Evolutionary conservation across 768 basidiomycete species (phyloP), one percentile per base, ranked within the genome.

Genomic region (Lentinula sp.): DNA sequence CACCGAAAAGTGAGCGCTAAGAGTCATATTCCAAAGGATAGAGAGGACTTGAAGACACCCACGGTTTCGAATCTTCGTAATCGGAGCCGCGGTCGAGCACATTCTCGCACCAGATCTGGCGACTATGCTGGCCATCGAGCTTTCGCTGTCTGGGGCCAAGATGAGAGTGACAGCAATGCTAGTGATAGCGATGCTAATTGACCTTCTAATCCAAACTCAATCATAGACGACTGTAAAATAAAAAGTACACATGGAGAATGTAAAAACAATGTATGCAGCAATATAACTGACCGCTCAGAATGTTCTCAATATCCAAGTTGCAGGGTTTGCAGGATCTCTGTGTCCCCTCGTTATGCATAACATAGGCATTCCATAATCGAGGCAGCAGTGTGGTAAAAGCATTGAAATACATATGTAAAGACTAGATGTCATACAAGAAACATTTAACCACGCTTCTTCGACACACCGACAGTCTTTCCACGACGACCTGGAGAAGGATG

Each of bases 381-480:
- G 53, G 8, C 32, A 32, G 21, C n/a, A n/a, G 9, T 56, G 54
- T 56, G 13, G 31, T 56, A 56, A 13, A 21, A 21, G 28, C 31
- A 32, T 48, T 45, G 43, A 35, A 45, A 59, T 59, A 59, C 56
- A 60, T 63, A 48, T 13, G 13, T 39, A 39, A 5, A 39, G 8
- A 5, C 37, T 13, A 39, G 5, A 9, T 39, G 28, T 3, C 37
- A 39, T 39, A 39, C 50, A 43, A 60, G 9, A 2, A 32, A 61
- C 42, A 49, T 59, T 28, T 78, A 83, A 75, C 78, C 78, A 68
- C 81, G 81, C 86, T 95, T 95, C 84, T 95, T 95, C 67, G 93
- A 94, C 70, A 95, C 93, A 86, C 93, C 93, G 67, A 94, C 93
- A 62, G 93, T 95, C 84, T 95, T 95, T 64, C 93, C 93, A 65